Conservation (phyloP, 768 basidiomycete genomes). For the Pleurotus tuber-regium region DNA sequence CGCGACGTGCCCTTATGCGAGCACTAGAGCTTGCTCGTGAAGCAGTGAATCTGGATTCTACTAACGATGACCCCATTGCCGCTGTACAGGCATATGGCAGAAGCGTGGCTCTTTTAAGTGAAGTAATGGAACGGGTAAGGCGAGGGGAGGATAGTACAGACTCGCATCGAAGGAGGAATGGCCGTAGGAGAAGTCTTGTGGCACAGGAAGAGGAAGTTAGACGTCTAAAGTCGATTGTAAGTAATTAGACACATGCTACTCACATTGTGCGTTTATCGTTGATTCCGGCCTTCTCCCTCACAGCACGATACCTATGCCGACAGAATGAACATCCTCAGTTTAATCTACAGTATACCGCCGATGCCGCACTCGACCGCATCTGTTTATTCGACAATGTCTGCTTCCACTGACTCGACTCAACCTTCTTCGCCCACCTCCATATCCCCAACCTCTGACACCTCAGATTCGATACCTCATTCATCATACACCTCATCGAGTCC, state of each 20-base stretch:
- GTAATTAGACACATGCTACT: conserved; percentile 23
- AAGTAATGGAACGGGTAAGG: conserved; percentile 91
- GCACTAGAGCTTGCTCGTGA: conserved; percentile 87
- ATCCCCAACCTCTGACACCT: conserved; percentile 38
- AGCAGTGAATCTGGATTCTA: conserved; percentile 85
- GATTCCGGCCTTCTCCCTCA: background rate
- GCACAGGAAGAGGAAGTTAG: conserved; percentile 90
- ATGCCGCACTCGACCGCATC: conserved; percentile 57
- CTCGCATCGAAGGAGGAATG: conserved; percentile 49
- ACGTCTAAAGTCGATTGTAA: conserved; percentile 82
- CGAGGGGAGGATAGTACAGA: conserved; percentile 82
- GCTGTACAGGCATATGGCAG: conserved; percentile 88
- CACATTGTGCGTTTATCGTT: conserved; percentile 6
- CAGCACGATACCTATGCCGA: conserved; percentile 96
- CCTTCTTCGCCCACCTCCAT: conserved; percentile 45
- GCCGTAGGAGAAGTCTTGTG: conserved; percentile 74
- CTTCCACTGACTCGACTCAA: conserved; percentile 51
- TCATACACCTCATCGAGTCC: conserved; percentile 16
- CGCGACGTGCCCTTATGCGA: conserved; percentile 79
- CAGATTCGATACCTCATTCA: conserved; percentile 27
- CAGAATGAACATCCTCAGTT: conserved; percentile 88
- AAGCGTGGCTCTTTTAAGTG: conserved; percentile 82
- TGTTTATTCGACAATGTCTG: conserved; percentile 28
- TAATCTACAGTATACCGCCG: conserved; percentile 85
- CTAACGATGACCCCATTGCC: conserved; percentile 83